These are phyloP conservation scores for Pythium sukuiense DNA, from an alignment of 352 stramenopile species.

Conservation along the genomic window DNA sequence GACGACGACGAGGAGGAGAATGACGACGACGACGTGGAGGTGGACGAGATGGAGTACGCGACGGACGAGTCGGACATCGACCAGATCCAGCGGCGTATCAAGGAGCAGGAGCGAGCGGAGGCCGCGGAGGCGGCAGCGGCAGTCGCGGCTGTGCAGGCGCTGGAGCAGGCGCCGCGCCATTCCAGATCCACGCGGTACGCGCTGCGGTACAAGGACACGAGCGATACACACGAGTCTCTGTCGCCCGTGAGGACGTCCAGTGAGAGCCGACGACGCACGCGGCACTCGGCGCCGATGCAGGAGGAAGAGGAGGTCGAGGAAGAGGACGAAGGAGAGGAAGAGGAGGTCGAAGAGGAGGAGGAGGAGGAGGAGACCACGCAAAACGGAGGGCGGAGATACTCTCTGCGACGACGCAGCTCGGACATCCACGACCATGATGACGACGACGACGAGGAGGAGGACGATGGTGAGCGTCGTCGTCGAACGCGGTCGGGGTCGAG, in stretches of 20 bases:
- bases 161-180: constrained; percentile 16
- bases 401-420: constrained; percentile 37
- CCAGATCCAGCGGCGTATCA: constrained; percentile 55
- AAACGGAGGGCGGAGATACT: constrained; percentile 34
- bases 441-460: constrained; percentile 3
- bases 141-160: constrained; percentile 21
- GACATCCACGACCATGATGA: constrained; percentile 29
- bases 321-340: constrained; percentile 10
- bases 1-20: constrained; percentile 34
- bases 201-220: constrained; percentile 42
- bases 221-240: constrained; percentile 10
- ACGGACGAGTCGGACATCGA: constrained; percentile 52
- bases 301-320: constrained; percentile 27
- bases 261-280: constrained; percentile 16
- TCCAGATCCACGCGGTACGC: constrained; percentile 52
- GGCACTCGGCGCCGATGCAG: constrained; percentile 28
- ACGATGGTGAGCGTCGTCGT: background rate
- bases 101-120: constrained; percentile 43
- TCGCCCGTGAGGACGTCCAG: constrained; percentile 11
- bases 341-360: constrained; percentile 27
- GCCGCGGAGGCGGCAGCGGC: constrained; percentile 28
- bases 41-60: constrained; percentile 33
- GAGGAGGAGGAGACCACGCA: constrained; percentile 29
- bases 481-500: background rate
- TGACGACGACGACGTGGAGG: constrained; percentile 28